Base-by-base conservation (phyloP, 306 rosid species). In the Acacia confusa region DNA sequence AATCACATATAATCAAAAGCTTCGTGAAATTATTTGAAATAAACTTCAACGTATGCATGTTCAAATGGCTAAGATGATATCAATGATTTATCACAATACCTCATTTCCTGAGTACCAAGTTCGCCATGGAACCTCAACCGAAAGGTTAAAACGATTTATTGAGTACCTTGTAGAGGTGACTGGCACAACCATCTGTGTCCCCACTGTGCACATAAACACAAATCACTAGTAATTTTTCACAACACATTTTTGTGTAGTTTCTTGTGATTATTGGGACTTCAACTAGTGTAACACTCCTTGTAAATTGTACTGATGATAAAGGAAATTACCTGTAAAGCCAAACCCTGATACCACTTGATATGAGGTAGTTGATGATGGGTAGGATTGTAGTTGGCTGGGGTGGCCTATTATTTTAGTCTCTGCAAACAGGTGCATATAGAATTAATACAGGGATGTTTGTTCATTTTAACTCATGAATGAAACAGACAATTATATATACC, bases 161-260 rank as follows among this genome's bases (percentile, higher is more conserved):
- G 95, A 64, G 78, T 87, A 91, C 77, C 89, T 84, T 14, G 95
- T 76, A 24, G 90, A 79, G 65, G 95, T 86, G 32, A 91, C 90
- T 53, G 92, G 88, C 25, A 87, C 85, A 43, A 30, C 83, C 70
- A 79, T 91, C 95, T 11, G 72, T 77, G 84, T 91, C 91, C 38
- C 95, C 91, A 78, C 95, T 89, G 87, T 68, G n/a, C 38, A 14
- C 0, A 68, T 3, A 74, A 53, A 2, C 47, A 25, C 38, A 74
- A 25, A 82, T 15, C 17, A 44, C 11, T 12, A 69, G n/a, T 19
- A 13, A 10, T 8, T 7, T 55, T 55, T 55, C 2, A 60, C 3
- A 24, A 22, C 64, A 57, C 30, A 57, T 9, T 57, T 57, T 57
- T n/a, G 2, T 57, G 64, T 22, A 57, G 14, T 22, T 24, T 60